Evolutionary conservation across 306 rosid species (phyloP).

Genomic region (Urtica urens): DNA sequence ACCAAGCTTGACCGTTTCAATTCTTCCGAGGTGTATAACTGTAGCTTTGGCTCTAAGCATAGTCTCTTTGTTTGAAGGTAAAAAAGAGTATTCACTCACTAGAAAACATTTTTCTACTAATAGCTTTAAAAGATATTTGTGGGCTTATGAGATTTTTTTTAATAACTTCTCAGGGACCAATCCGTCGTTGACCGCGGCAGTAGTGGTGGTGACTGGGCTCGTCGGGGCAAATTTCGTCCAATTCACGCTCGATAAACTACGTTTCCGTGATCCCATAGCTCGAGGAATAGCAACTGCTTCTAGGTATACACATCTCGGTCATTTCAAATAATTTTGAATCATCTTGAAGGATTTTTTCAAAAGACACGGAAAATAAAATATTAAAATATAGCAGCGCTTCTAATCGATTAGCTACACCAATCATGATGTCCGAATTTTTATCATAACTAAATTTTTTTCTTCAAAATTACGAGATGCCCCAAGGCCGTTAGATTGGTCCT

Average conservation of each 20-base stretch:
- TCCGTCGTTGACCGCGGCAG: conserved; percentile 85
- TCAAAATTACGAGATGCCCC: no score
- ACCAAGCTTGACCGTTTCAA: conserved; percentile 71
- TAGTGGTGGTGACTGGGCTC: conserved; percentile 81
- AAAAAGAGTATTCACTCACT: conserved; percentile 9
- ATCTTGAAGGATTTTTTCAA: no score
- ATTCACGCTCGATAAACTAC: conserved; percentile 62
- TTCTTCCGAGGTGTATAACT: conserved; percentile 89
- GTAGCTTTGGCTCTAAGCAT: conserved; percentile 96
- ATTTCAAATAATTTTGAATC: background rate
- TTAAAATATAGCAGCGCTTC: no score
- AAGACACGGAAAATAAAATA: no score
- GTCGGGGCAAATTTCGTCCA: conserved; percentile 95
- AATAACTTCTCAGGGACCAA: conserved; percentile 51
- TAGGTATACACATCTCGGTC: conserved; percentile 36
- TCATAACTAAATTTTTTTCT: no score
- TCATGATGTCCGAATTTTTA: no score
- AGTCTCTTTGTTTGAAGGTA: conserved; percentile 83
- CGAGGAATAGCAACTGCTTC: conserved; percentile 98
- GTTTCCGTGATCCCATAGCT: conserved; percentile 81
- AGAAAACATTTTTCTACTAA: no score
- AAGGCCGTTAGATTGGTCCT: no score
- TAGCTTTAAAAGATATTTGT: no score
- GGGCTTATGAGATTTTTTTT: no score
- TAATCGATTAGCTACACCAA: no score